Percentiles rank a stretch among this genome's conserved stretches.
Conservation (phyloP, 257 asterid genomes). For the Verbascum thapsus region DNA sequence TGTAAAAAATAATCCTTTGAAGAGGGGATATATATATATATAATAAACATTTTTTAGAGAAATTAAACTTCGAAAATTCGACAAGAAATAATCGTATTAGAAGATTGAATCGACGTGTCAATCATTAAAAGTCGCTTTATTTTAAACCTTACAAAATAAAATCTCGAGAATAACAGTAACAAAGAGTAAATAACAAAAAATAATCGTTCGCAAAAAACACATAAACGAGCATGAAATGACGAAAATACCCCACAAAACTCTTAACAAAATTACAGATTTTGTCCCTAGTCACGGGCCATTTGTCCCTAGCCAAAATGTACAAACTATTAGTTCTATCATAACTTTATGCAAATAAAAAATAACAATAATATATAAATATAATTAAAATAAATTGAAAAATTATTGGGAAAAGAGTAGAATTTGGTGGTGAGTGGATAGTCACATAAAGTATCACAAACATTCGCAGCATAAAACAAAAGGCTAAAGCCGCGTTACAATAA, state of each 20-base stretch:
- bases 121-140: conserved; percentile 19
- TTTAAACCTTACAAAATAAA: conserved; percentile 26
- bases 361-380: neutral
- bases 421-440: conserved; percentile 26
- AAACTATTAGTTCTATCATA: conserved; percentile 29
- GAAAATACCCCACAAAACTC: conserved; percentile 4
- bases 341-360: neutral
- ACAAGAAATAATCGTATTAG: too few species aligned
- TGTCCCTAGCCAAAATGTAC: conserved; percentile 49
- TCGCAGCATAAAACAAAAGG: conserved; percentile 37
- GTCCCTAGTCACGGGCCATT: conserved; percentile 61
- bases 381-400: conserved; percentile 24
- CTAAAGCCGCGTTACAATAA: conserved; percentile 49
- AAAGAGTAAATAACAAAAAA: neutral
- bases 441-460: conserved; percentile 32
- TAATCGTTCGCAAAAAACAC: conserved; percentile 27
- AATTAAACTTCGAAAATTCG: too few species aligned
- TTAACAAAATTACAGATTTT: conserved; percentile 33
- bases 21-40: too few species aligned
- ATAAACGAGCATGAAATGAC: conserved; percentile 21
- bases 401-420: conserved; percentile 23
- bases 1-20: too few species aligned
- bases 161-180: conserved; percentile 34
- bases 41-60: too few species aligned
- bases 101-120: too few species aligned